Base-by-base conservation (phyloP, 2,329 filamentous ascomycete species). In the Fusarium fracticaudum region DNA sequence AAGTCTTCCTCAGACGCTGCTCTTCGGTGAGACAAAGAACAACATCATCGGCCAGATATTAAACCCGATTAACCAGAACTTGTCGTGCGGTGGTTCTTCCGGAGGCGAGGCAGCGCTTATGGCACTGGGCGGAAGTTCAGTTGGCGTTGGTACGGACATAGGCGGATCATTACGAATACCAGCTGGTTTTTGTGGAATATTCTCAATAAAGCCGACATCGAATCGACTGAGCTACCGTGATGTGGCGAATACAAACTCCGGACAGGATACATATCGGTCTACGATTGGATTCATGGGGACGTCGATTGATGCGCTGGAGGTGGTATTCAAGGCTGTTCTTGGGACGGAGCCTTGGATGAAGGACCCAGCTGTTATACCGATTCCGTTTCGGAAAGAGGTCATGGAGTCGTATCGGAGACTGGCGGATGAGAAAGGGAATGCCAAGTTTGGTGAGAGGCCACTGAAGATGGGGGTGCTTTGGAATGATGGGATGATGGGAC, bases 241-340 rank as follows among this genome's bases (percentile, higher is more conserved):
- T 4, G 64, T 76, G 8, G 76, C 75, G 1, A 77, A 76, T 7
- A 76, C 76, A 1, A 82, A 81, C 37, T 79, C 79, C 60, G 92
- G 92, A 0, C 91, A 94, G 74, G 90, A 89, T 72, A 87, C 86
- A 1, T 85, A 92, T 38, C 83, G 89, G 5, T 92, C 89, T 1
- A 89, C 92, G 3, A 86, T 92, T 18, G 92, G 91, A 0, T 90
- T 91, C 1, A 79, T 94, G 20, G 88, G 88, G 1, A 88, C 87
- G 1, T 90, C 87, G 3, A 81, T 87, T 3, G 84, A 85, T 3
- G 87, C 86, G 0, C 76, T 93, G 18, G 86, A 86, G 44, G 80
- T 93, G 7, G 77, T 91, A 5, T 85, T 90, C 5, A 86, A 89
- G 74, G 82, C 87, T 0, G 78, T 93, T 5, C 81, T 94, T 4